phyloP scores from a whole-genome alignment of 108 stramenopile species.

The Pseudonitzschia delicatissima region DNA sequence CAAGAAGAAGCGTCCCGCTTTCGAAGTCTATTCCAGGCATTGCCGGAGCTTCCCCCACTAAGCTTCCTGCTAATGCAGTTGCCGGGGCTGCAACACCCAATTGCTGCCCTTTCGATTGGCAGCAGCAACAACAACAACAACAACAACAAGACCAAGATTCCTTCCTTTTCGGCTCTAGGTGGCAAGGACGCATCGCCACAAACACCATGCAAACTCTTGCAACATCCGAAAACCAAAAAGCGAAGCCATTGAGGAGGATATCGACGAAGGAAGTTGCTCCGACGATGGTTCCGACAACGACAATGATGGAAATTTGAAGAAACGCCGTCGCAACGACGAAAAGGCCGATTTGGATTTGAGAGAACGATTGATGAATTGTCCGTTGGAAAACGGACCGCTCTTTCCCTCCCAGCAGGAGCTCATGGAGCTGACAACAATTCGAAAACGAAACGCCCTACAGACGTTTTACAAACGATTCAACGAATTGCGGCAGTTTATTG shows the following conservation, averaged over 20 bases:
- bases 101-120: too few species aligned
- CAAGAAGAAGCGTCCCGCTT: not conserved
- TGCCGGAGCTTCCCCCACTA: not conserved
- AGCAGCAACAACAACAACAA: not conserved
- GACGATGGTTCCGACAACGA: not conserved
- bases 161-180: too few species aligned
- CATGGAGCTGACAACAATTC: slow-evolving; percentile 13
- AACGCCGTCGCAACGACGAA: slow-evolving; percentile 9
- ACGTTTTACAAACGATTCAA: slow-evolving; percentile 45
- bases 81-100: not conserved
- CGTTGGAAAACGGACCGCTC: not conserved
- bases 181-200: too few species aligned
- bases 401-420: slow-evolving; percentile 22
- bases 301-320: not conserved
- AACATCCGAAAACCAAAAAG: slow-evolving; percentile 1
- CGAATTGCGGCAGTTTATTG: slow-evolving; percentile 35
- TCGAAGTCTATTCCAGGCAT: too few species aligned
- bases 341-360: slow-evolving; percentile 1
- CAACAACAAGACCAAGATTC: not conserved
- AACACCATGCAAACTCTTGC: too few species aligned
- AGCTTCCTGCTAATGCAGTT: not conserved
- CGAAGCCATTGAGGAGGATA: not conserved
- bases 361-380: slow-evolving; percentile 1
- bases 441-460: slow-evolving; percentile 27
- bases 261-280: not conserved